Conservation (phyloP, 495 filamentous ascomycete genomes). For the Neurospora sp. region DNA sequence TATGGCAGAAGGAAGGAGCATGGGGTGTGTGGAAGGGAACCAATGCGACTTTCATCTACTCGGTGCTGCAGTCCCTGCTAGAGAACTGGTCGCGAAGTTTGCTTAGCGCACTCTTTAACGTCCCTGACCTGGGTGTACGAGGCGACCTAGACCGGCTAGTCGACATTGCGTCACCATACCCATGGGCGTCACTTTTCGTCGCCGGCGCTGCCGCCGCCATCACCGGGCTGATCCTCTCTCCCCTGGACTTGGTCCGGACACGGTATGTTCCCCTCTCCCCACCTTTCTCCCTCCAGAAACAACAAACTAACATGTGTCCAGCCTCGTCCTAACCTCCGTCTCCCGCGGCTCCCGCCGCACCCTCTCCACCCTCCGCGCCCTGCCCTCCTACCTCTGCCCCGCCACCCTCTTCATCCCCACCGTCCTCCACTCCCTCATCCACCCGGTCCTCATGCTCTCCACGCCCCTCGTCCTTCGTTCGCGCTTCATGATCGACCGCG, state of each 20-base stretch:
- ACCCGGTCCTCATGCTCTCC: constrained; percentile 66
- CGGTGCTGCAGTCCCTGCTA: constrained; percentile 69
- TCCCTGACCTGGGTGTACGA: constrained; percentile 65
- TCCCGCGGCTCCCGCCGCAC: constrained; percentile 63
- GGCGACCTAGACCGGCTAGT: constrained; percentile 40
- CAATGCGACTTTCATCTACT: constrained; percentile 84
- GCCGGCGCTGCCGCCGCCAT: constrained; percentile 75
- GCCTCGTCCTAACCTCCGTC: constrained; percentile 70
- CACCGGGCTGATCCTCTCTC: constrained; percentile 69
- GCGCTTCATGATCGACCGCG: constrained; percentile 67
- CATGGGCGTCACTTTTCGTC: constrained; percentile 61
- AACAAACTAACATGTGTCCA: constrained; percentile 17
- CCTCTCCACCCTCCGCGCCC: constrained; percentile 58
- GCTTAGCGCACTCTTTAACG: constrained; percentile 69
- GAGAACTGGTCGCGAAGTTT: constrained; percentile 80
- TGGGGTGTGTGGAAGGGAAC: constrained; percentile 93
- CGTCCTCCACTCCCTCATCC: constrained; percentile 74
- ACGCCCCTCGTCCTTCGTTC: constrained; percentile 74
- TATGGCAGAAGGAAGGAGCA: constrained; percentile 83
- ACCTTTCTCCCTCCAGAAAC: not conserved
- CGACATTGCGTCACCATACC: constrained; percentile 61
- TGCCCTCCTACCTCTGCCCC: constrained; percentile 70
- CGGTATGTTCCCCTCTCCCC: constrained; percentile 31
- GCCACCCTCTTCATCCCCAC: constrained; percentile 65
- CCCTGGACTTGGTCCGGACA: constrained; percentile 83